Percentiles rank a stretch among this genome's conserved stretches.
phyloP scores from a whole-genome alignment of 1,139 yeast genomes.

The Magnusiomyces magnusii region DNA sequence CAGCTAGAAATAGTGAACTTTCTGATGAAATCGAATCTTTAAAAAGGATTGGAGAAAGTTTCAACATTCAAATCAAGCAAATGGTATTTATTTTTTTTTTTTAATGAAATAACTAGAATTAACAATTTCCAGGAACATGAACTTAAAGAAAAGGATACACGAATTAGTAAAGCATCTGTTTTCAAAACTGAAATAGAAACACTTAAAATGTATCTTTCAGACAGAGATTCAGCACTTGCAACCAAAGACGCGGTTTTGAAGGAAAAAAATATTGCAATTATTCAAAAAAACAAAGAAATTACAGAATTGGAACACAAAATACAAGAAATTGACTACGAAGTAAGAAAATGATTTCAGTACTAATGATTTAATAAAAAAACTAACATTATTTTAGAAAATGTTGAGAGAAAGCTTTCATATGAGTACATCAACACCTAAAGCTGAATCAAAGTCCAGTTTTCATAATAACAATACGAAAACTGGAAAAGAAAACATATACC shows the following conservation, averaged over 20 bases:
- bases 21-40: slow-evolving; percentile 8
- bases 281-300: slow-evolving; percentile 7
- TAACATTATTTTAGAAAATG: too few species aligned
- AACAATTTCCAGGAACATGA: background rate
- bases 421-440: background rate
- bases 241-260: slow-evolving; percentile 7
- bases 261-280: slow-evolving; percentile 3
- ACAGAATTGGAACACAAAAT: slow-evolving; percentile 8
- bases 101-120: background rate
- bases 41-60: slow-evolving; percentile 7
- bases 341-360: too few species aligned
- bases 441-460: background rate
- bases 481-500: background rate
- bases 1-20: slow-evolving; percentile 4
- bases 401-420: background rate
- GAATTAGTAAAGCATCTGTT: background rate
- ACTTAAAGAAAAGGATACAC: slow-evolving; percentile 1
- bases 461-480: slow-evolving; percentile 3
- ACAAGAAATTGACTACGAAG: slow-evolving; percentile 15
- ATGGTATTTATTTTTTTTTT: slow-evolving; percentile 5
- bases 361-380: too few species aligned
- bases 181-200: background rate
- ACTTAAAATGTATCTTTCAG: slow-evolving; percentile 5
- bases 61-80: slow-evolving; percentile 7
- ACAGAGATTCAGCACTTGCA: slow-evolving; percentile 10